Conservation (phyloP, 2,329 filamentous ascomycete species). For the Stemphylium vesicarium region DNA sequence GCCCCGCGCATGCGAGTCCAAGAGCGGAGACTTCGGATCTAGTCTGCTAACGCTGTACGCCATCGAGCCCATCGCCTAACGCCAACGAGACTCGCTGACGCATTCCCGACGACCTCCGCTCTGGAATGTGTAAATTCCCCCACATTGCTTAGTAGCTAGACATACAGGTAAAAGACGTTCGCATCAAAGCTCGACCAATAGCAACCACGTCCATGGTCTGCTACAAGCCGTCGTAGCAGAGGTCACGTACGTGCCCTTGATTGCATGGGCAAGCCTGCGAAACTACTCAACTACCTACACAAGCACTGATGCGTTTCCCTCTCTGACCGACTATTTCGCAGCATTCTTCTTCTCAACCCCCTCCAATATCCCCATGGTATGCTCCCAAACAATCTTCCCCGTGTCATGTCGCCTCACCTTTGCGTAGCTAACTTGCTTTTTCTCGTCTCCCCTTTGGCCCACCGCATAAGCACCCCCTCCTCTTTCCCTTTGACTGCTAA, state of each 20-base stretch:
- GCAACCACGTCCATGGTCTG: no score
- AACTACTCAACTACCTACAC: neutral
- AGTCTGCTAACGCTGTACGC: neutral
- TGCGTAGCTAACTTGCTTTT: conserved; percentile 22
- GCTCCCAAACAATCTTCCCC: conserved; percentile 39
- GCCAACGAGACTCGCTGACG: neutral
- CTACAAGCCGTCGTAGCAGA: no score
- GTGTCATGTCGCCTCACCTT: conserved; percentile 33
- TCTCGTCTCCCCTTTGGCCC: conserved; percentile 29
- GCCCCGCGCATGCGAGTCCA: neutral
- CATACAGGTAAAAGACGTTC: no score
- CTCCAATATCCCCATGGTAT: conserved; percentile 30
- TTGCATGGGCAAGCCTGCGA: neutral
- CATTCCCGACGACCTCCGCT: neutral
- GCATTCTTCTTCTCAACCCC: neutral
- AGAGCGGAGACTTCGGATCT: neutral
- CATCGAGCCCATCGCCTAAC: neutral
- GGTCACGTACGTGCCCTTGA: no score
- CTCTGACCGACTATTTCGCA: neutral
- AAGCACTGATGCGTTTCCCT: neutral
- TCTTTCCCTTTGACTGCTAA: conserved; percentile 26
- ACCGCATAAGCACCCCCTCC: conserved; percentile 40
- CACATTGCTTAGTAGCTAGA: no score
- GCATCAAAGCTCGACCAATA: no score
- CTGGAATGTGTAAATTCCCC: neutral